Evolutionary conservation across 352 stramenopile species (phyloP).

Genomic region (Phytophthora uliginosa): DNA sequence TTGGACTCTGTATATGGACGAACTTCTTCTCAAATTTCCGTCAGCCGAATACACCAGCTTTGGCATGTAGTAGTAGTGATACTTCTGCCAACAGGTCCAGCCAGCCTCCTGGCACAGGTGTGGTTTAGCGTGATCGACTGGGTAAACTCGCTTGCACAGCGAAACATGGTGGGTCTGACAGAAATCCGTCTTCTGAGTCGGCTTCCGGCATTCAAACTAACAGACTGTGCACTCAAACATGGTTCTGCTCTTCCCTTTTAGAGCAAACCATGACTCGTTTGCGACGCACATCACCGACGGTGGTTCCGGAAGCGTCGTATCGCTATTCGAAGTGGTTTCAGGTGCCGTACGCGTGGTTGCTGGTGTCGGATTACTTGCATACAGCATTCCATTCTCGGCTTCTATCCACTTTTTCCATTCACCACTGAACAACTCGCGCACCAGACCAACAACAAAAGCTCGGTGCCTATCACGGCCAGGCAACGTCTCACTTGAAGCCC

Average conservation of each 20-base stretch:
- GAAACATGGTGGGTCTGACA: neutral
- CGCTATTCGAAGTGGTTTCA: neutral
- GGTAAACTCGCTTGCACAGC: neutral
- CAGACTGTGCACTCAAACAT: neutral
- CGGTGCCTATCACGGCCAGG: neutral
- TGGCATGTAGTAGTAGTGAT: neutral
- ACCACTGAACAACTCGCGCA: neutral
- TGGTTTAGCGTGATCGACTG: neutral
- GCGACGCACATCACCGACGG: neutral
- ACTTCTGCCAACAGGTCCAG: neutral
- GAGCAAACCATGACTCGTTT: neutral
- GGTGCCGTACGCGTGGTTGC: too few species aligned
- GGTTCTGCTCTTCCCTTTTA: neutral
- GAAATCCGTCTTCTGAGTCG: neutral
- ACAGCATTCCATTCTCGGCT: neutral
- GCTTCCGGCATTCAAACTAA: neutral
- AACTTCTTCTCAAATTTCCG: neutral
- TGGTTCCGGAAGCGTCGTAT: neutral
- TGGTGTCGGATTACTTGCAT: neutral
- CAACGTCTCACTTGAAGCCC: too few species aligned
- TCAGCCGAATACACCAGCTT: neutral
- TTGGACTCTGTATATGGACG: neutral
- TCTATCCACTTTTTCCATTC: neutral
- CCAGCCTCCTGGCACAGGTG: neutral
- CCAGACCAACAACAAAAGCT: neutral